These are phyloP conservation scores for Oenanthe sinensis DNA, from an alignment of 129 eudicot genomes.

Conservation along the genomic window DNA sequence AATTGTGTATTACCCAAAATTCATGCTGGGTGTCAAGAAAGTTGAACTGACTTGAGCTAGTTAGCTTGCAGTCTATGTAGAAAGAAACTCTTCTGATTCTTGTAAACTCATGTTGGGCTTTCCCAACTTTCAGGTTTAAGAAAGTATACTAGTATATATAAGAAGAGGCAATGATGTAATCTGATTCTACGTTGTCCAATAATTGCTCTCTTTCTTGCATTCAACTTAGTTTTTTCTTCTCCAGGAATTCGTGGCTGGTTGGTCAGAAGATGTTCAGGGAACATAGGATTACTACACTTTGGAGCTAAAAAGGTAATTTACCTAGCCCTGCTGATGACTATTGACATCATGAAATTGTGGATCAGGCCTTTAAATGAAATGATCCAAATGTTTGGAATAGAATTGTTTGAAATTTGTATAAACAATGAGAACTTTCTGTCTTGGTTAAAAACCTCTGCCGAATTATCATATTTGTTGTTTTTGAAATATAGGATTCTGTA, in stretches of 20 bases:
- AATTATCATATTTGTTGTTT: not conserved
- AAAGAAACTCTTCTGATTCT: not conserved
- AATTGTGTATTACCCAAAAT: not conserved
- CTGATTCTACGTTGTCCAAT: too few species aligned
- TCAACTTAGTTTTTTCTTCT: slow-evolving; percentile 6
- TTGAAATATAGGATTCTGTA: not conserved
- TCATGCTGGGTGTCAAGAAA: not conserved
- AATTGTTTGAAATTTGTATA: not conserved
- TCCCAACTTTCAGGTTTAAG: too few species aligned
- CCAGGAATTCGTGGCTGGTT: slow-evolving; percentile 87
- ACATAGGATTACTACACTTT: slow-evolving; percentile 45
- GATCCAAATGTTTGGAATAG: too few species aligned
- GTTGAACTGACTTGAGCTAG: not conserved
- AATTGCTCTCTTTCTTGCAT: too few species aligned
- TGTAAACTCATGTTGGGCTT: not conserved
- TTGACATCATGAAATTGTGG: not conserved
- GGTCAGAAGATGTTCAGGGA: slow-evolving; percentile 70
- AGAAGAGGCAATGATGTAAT: too few species aligned
- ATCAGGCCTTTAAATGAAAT: not conserved
- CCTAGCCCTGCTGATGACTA: not conserved
- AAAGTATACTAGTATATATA: too few species aligned
- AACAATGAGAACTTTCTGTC: not conserved
- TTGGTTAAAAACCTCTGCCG: not conserved
- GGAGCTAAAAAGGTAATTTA: slow-evolving; percentile 49
- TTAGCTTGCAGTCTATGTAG: not conserved